Base-by-base conservation (phyloP, 2,329 filamentous ascomycete species). In the Coniochaeta ligniaria region DNA sequence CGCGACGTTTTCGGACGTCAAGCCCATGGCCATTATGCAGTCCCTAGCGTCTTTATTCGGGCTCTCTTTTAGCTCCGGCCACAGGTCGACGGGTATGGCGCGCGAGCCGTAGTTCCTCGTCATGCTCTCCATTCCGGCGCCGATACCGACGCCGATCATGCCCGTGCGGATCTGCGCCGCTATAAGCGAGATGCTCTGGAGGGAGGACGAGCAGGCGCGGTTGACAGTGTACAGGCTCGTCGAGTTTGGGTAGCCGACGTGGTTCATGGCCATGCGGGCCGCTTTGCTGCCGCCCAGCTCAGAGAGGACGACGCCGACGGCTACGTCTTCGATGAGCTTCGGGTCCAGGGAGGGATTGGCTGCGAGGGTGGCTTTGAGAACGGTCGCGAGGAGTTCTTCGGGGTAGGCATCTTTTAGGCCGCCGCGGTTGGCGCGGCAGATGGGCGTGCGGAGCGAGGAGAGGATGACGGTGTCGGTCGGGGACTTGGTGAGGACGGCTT, bases 71-170 rank as follows among this genome's bases (percentile, higher is more conserved):
- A 96, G 76, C 58, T 83, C 86, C 0, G 89, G 86, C 91, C 92
- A 96, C 12, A 92, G 75, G 64, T 92, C 84, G 0, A 86, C 87
- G 0, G 93, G 93, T 50, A 97, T 95, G n/a, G 93, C 93, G 61
- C 86, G 80, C 28, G 80, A 85, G 58, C 88, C 92, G 75, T 97
- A 97, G 76, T 96, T 96, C 65, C 89, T 79, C 64, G 91, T 96
- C 93, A 97, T 97, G 76, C 89, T 94, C 82, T 97, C 93, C 90
- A 96, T 96, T 33, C 93, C 93, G 1, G 90, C 93, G 11, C 87
- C 93, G 63, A 97, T 85, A 62, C 91, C 93, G 0, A 82, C 80
- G 63, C 87, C 83, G 58, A 94, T 89, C 66, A 84, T 83, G 1
- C 90, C 92, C 0, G 83, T 80, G n/a, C 85, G 83, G 67, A 97